Base-by-base conservation (phyloP, 139 green algal genomes). In the Pleodorina starrii region DNA sequence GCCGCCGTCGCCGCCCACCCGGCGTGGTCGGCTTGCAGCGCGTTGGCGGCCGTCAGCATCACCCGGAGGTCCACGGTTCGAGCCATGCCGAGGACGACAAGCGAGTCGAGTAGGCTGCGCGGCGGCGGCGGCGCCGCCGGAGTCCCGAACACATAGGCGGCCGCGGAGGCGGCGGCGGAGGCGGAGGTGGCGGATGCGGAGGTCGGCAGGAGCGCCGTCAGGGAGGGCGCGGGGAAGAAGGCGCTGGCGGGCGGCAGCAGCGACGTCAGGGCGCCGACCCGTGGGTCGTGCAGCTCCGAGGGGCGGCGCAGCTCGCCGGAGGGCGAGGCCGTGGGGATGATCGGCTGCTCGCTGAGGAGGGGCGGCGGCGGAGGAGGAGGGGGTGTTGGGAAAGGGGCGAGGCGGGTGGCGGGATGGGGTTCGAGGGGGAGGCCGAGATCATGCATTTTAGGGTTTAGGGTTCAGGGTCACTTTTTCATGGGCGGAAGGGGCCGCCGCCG, bases 61-160 rank as follows among this genome's bases (percentile, higher is more conserved):
- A 91, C 94, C 66, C 91, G 44, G 54, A 93, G 66, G 81, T 87
- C 71, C 0, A 94, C 27, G 0, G 83, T 6, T 5, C 43, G 82
- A 14, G 83, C 88, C 89, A 97, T 84, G 50, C 95, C 95, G 57
- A 97, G 92, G 21, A 36, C 0, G 0, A 35, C 80, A 43, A 97
- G 89, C 0, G 71, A 89, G 42, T 89, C 91, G 38, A 97, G 90
- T 48, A 96, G 77, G 29, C 59, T 59, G 21, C 35, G 38, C 38
- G 54, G 66, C 6, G 21, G 5, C 50, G 7, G 48, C 35, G 29
- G 7, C 23, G 36, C 14, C 4, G 38, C n/a, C n/a, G n/a, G n/a
- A n/a, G n/a, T n/a, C n/a, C n/a, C n/a, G n/a, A n/a, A n/a, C n/a
- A 27, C 29, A 66, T 66, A 32, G 21, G 29, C 54, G 54, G 54